These are phyloP conservation scores for Globisporangium nodosum DNA, from an alignment of 352 stramenopile genomes.

Conservation along the genomic window DNA sequence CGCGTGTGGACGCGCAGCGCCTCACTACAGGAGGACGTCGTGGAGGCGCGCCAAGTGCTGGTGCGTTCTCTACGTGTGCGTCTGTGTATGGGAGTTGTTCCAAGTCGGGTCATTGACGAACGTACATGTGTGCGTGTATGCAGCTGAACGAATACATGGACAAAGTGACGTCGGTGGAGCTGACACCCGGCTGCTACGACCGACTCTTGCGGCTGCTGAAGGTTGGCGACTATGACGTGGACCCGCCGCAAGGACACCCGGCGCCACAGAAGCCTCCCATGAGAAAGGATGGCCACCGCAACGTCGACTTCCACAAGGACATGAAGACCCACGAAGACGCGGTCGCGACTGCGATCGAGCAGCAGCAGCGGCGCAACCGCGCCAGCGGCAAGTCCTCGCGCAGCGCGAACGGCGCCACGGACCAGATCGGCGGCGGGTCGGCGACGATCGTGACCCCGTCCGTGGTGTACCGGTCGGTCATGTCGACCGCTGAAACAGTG, in stretches of 20 bases:
- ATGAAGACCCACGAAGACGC: constrained; percentile 14
- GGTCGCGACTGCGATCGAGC: neutral
- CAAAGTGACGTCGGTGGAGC: constrained; percentile 30
- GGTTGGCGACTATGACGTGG: constrained; percentile 46
- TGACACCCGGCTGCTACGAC: constrained; percentile 38
- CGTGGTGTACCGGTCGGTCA: constrained; percentile 11
- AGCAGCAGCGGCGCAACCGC: constrained; percentile 1
- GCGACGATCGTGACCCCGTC: constrained; percentile 16
- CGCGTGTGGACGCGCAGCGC: constrained; percentile 50
- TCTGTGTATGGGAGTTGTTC: neutral
- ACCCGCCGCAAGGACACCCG: constrained; percentile 10
- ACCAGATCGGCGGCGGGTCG: constrained; percentile 4
- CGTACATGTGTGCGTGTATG: neutral
- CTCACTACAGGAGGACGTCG: constrained; percentile 43
- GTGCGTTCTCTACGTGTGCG: constrained; percentile 19
- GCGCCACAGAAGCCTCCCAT: constrained; percentile 4
- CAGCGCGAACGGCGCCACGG: constrained; percentile 4
- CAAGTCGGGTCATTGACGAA: neutral
- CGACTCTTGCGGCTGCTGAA: constrained; percentile 52
- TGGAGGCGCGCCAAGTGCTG: constrained; percentile 67
- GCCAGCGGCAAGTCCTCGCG: neutral
- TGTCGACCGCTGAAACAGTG: constrained; percentile 25
- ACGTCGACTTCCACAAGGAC: constrained; percentile 18
- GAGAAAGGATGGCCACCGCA: constrained; percentile 14
- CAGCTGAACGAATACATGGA: constrained; percentile 75